phyloP scores from a whole-genome alignment of 176 grass and related monocot genomes.

The Eleusine coracana region DNA sequence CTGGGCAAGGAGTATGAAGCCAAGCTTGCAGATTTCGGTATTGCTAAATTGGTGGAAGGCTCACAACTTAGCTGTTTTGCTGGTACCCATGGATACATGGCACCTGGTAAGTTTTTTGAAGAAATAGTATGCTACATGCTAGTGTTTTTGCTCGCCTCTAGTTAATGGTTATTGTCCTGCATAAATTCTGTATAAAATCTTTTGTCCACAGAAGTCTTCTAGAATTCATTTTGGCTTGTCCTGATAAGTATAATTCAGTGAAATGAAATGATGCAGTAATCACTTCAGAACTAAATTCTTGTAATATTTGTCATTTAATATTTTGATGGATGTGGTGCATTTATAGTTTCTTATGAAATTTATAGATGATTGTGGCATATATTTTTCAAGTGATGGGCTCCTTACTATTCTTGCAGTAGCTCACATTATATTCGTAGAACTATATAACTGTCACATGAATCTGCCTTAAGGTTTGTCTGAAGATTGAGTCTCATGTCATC shows the following conservation, averaged over 20 bases:
- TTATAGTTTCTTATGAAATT: slow-evolving; percentile 3
- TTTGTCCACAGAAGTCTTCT: background rate
- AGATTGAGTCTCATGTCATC: slow-evolving; percentile 35
- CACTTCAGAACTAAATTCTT: background rate
- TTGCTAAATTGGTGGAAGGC: slow-evolving; percentile 65
- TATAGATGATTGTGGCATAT: background rate
- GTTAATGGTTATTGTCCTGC: background rate
- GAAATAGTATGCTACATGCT: background rate
- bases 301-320: slow-evolving; percentile 14
- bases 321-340: background rate
- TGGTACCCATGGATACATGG: slow-evolving; percentile 77
- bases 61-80: slow-evolving; percentile 65
- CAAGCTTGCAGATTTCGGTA: slow-evolving; percentile 81
- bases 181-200: background rate
- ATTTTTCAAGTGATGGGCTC: background rate
- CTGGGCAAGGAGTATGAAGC: slow-evolving; percentile 67
- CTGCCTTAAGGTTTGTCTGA: background rate
- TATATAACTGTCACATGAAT: slow-evolving; percentile 12
- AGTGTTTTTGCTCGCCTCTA: slow-evolving; percentile 12
- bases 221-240: background rate
- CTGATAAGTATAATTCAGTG: slow-evolving; percentile 1
- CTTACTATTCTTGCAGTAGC: background rate
- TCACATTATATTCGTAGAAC: background rate
- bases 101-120: slow-evolving; percentile 61
- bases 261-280: background rate